phyloP scores from a whole-genome alignment of 169 alveolate genomes.

The Amoebophrya sp. region DNA sequence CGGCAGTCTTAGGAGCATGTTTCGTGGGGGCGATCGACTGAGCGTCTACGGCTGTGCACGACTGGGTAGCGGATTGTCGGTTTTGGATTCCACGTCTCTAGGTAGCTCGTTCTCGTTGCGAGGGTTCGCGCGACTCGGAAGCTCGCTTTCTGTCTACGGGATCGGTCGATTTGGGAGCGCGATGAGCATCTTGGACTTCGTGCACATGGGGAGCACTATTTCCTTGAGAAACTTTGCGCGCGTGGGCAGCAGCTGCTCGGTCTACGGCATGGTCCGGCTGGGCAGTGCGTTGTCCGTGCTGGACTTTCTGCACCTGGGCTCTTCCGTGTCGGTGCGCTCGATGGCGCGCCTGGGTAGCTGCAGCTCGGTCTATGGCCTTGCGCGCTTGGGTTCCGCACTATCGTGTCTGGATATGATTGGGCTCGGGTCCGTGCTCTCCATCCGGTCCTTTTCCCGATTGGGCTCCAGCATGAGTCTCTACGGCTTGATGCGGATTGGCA shows the following conservation, averaged over 20 bases:
- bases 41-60: background rate
- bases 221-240: conserved; percentile 13
- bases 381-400: conserved; percentile 28
- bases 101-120: background rate
- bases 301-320: conserved; percentile 32
- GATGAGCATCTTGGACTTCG: conserved; percentile 31
- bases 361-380: conserved; percentile 29
- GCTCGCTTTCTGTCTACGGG: conserved; percentile 32
- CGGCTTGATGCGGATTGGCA: conserved; percentile 39
- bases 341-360: background rate
- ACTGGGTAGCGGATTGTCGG: background rate
- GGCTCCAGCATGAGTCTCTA: conserved; percentile 17
- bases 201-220: conserved; percentile 27
- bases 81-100: background rate
- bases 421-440: conserved; percentile 15
- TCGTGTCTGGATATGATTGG: background rate
- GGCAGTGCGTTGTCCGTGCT: conserved; percentile 22
- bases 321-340: background rate
- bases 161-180: conserved; percentile 15
- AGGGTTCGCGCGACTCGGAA: background rate
- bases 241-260: background rate
- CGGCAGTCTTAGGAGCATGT: background rate
- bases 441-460: background rate
- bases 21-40: background rate
- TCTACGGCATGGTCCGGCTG: conserved; percentile 34